Conservation (phyloP, 805 yeast genomes). For the Nakazawaea sp. region DNA sequence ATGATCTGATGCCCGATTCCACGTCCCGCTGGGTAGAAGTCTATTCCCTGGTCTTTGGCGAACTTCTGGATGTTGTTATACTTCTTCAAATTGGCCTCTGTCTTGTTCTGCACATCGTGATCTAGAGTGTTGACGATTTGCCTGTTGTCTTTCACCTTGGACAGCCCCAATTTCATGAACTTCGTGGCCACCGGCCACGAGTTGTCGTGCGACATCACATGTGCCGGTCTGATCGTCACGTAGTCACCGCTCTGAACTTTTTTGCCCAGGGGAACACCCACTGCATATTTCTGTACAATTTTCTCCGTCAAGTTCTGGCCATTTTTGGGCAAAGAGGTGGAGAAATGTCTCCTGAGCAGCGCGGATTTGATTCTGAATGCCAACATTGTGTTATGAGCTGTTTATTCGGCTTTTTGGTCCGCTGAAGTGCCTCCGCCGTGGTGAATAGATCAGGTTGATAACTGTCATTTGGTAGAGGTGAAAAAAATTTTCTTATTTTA, state of each 20-base stretch:
- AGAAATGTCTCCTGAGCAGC: slow-evolving; percentile 6
- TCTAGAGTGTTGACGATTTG: slow-evolving; percentile 96
- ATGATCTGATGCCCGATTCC: slow-evolving; percentile 99
- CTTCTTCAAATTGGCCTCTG: slow-evolving; percentile 82
- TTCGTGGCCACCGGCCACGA: slow-evolving; percentile 99
- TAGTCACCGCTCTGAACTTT: slow-evolving; percentile 85
- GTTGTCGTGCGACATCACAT: slow-evolving; percentile 99
- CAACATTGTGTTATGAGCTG: no score
- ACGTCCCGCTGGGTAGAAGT: slow-evolving; percentile 97
- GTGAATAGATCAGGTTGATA: no score
- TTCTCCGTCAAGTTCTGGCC: slow-evolving; percentile 93
- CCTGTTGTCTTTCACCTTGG: slow-evolving; percentile 69
- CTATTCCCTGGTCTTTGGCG: slow-evolving; percentile 86
- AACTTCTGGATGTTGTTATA: slow-evolving; percentile 84
- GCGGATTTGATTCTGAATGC: no score
- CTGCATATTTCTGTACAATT: slow-evolving; percentile 90
- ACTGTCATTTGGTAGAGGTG: no score
- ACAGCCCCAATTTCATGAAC: slow-evolving; percentile 92
- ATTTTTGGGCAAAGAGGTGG: no score
- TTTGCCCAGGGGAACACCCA: slow-evolving; percentile 72
- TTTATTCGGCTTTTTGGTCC: no score
- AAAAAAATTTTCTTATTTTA: neutral
- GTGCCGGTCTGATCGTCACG: slow-evolving; percentile 90
- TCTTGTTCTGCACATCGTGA: slow-evolving; percentile 94
- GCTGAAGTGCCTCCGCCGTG: no score